phyloP scores from a whole-genome alignment of 306 rosid species.

The Delonix regia region DNA sequence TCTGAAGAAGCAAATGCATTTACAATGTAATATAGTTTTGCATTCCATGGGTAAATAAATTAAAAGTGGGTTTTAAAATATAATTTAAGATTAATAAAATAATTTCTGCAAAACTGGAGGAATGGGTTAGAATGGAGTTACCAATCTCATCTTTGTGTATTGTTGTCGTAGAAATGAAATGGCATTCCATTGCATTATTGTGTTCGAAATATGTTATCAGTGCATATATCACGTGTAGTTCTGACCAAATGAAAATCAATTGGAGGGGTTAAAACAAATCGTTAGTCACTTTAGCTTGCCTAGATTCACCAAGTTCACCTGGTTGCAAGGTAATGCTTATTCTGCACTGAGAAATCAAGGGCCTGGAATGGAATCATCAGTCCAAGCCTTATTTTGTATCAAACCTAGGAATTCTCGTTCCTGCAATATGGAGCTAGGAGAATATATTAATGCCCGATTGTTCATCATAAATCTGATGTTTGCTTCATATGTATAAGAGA shows the following conservation, averaged over 20 bases:
- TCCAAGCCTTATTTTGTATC: background rate
- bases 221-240: constrained; percentile 1
- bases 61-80: constrained; percentile 1
- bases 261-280: background rate
- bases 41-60: constrained; percentile 5
- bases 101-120: constrained; percentile 15
- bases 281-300: constrained; percentile 15
- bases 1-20: background rate
- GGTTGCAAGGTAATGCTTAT: background rate
- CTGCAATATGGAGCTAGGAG: constrained; percentile 3
- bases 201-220: background rate
- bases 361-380: background rate
- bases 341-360: constrained; percentile 21
- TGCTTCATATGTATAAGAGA: background rate
- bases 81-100: background rate
- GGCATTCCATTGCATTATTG: background rate
- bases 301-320: background rate
- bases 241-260: background rate
- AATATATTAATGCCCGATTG: background rate
- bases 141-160: constrained; percentile 1
- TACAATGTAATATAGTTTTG: background rate
- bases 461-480: background rate
- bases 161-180: constrained; percentile 1
- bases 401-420: background rate
- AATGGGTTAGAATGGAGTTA: background rate